Evolutionary conservation across 495 filamentous ascomycete genomes (phyloP), one percentile per base, ranked within the genome.

Genomic region (Friedmanniomyces simplex): DNA sequence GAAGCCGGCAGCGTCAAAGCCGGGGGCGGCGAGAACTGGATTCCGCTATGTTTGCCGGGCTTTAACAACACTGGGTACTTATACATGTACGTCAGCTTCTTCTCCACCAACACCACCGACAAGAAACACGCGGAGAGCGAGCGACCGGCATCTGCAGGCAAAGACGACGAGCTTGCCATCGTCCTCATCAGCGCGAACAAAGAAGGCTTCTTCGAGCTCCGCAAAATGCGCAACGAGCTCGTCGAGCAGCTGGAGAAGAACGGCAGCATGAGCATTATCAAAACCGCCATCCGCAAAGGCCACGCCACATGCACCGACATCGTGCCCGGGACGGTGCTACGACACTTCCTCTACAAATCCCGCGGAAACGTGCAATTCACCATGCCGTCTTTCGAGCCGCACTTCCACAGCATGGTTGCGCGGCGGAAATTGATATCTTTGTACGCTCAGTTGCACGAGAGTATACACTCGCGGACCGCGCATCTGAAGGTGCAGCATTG

Each of bases 41-140:
- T 96, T 37, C 94, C 94, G 1, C 78, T 99, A 8, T 97, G 94
- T 63, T 79, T 99, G 11, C 94, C 94, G 11, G 91, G 89, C 6
- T 99, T 99, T 74, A 99, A 99, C 73, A 95, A 87, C 66, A 86
- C 83, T 48, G 94, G 94, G n/a, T 97, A 93, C 68, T 78, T 99
- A 1, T 96, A 97, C 74, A 96, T 96, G 88, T 99, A 96, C 68
- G 91, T 97, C 68, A 93, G 87, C 72, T 99, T 96, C 67, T 78
- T 97, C 52, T 76, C 79, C 61, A 69, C 69, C n/a, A 69, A 71
- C 22, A 72, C 77, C 43, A 68, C 69, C 37, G 71, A 70, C 41
- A 20, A n/a, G 12, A 25, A 2, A 18, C 25, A 25, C 0, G 64
- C 62, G 21, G 52, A 59, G n/a, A 16, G 43, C 28, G 69, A 72